phyloP scores from a whole-genome alignment of 208 protist genomes.

The Lotmaria passim region DNA sequence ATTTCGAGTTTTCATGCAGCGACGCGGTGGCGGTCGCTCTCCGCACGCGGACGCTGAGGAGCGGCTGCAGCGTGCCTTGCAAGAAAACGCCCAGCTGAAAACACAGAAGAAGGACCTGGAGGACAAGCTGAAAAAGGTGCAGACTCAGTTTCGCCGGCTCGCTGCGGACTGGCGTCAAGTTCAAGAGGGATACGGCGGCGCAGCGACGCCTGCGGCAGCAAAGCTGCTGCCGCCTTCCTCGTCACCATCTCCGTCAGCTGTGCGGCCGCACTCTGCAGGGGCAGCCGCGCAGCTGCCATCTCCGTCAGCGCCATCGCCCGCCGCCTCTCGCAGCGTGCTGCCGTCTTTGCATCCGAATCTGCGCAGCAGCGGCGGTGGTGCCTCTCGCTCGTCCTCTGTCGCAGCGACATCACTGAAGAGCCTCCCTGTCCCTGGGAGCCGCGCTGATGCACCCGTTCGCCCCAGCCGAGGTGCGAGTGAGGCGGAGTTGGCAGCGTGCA shows the following conservation, averaged over 20 bases:
- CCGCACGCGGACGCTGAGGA: slow-evolving; percentile 50
- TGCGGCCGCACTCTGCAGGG: neutral
- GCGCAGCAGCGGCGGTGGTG: neutral
- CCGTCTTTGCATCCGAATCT: slow-evolving; percentile 16
- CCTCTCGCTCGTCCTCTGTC: neutral
- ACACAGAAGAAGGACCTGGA: slow-evolving; percentile 51
- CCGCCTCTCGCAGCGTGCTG: neutral
- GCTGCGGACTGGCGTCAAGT: slow-evolving; percentile 51
- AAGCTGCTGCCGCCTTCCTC: neutral
- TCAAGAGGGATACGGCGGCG: neutral
- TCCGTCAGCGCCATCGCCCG: neutral
- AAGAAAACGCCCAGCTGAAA: slow-evolving; percentile 77
- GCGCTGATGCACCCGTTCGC: neutral
- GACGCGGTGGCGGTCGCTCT: slow-evolving; percentile 19
- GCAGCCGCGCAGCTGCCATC: neutral
- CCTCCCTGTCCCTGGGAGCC: neutral
- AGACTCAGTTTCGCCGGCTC: slow-evolving; percentile 81
- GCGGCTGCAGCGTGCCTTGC: slow-evolving; percentile 66
- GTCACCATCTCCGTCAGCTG: neutral
- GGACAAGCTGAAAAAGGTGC: slow-evolving; percentile 69
- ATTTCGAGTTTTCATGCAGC: slow-evolving; percentile 11
- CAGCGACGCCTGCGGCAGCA: neutral
- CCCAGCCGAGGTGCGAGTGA: slow-evolving; percentile 7
- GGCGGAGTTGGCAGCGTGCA: slow-evolving; percentile 39
- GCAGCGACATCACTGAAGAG: slow-evolving; percentile 1